These are phyloP conservation scores for Dendryphion nanum DNA, from an alignment of 2,329 filamentous ascomycete genomes.

Conservation along the genomic window DNA sequence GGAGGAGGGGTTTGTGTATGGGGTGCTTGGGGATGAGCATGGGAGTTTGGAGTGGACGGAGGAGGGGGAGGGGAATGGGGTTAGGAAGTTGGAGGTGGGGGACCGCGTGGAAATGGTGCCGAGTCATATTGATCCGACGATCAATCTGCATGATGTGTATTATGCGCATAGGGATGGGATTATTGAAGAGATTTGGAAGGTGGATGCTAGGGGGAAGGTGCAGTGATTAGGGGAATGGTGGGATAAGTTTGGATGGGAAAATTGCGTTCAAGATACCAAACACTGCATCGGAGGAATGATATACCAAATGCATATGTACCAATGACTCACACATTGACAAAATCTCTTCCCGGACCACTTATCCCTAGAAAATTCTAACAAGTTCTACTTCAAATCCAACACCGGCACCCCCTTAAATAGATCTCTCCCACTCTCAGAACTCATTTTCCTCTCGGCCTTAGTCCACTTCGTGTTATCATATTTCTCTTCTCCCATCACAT, in stretches of 20 bases:
- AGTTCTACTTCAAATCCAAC: no score
- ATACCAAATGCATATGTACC: no score
- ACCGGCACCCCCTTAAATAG: no score
- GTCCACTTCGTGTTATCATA: no score
- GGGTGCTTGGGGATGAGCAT: constrained; percentile 51
- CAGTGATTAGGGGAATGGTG: constrained; percentile 36
- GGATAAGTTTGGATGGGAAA: neutral
- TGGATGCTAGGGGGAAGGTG: constrained; percentile 53
- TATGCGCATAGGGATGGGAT: constrained; percentile 50
- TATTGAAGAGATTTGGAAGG: constrained; percentile 53
- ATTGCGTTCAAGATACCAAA: neutral
- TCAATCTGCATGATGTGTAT: constrained; percentile 54
- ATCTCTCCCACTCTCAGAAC: no score
- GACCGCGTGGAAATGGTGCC: constrained; percentile 54
- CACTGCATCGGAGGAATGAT: no score
- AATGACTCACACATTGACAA: no score
- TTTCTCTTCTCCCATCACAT: no score
- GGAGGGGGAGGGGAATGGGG: constrained; percentile 21
- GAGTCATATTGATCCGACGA: constrained; percentile 56
- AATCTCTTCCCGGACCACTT: no score
- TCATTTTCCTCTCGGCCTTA: no score
- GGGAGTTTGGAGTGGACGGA: constrained; percentile 49
- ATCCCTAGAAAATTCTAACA: no score
- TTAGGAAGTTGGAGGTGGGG: constrained; percentile 41
- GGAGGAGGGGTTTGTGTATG: constrained; percentile 42